Percentiles rank a stretch among this genome's conserved stretches.
Evolutionary conservation across 495 filamentous ascomycete genomes (phyloP).

Genomic region (Xylaria scruposa): DNA sequence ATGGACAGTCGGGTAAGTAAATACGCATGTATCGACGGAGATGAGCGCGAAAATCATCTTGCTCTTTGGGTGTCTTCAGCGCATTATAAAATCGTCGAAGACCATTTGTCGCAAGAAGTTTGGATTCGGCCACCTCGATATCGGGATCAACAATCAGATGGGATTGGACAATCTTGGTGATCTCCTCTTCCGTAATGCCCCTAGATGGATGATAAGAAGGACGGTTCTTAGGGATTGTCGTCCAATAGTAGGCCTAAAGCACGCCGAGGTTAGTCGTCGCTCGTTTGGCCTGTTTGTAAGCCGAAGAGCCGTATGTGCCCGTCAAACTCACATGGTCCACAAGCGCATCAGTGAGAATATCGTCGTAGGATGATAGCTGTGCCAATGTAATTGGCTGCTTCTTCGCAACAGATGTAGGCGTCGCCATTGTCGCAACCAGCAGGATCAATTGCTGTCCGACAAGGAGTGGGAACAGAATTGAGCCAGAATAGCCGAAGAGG

Average conservation of each 20-base stretch:
- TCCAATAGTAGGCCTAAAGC: conserved; percentile 89
- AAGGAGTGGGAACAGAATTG: neutral
- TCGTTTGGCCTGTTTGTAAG: conserved; percentile 13
- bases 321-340: conserved; percentile 81
- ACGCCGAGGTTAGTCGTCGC: conserved; percentile 24
- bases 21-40: conserved; percentile 90
- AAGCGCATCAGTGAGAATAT: conserved; percentile 93
- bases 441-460: neutral
- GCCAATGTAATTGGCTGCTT: conserved; percentile 80
- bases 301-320: conserved; percentile 11
- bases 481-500: neutral
- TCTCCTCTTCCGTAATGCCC: conserved; percentile 79
- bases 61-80: conserved; percentile 76
- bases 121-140: conserved; percentile 67
- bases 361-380: conserved; percentile 91
- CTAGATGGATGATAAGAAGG: conserved; percentile 83
- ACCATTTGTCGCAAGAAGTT: conserved; percentile 75
- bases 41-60: conserved; percentile 86
- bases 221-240: conserved; percentile 91
- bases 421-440: conserved; percentile 45
- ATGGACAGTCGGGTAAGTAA: conserved; percentile 90
- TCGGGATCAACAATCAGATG: conserved; percentile 79
- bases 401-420: conserved; percentile 54
- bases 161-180: conserved; percentile 77
- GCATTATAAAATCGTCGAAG: conserved; percentile 70